Conservation (phyloP, 2,329 filamentous ascomycete genomes). For the Ilyonectria destructans region DNA sequence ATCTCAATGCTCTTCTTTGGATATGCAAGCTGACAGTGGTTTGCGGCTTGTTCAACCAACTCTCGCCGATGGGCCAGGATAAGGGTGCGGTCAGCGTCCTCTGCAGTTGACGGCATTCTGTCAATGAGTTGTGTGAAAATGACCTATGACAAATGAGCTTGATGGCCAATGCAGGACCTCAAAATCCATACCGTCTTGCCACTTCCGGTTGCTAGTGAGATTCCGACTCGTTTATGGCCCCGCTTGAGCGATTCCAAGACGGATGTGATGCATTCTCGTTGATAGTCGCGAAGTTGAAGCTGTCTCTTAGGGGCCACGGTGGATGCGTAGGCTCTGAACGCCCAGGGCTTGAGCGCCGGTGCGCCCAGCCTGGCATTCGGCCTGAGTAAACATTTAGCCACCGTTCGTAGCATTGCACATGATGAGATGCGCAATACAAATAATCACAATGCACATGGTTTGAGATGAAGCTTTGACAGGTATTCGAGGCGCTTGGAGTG, state of each 20-base stretch:
- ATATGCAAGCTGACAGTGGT: slow-evolving; percentile 87
- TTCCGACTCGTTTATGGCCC: slow-evolving; percentile 85
- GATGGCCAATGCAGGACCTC: neutral
- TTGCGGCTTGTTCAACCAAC: slow-evolving; percentile 93
- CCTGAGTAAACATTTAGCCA: slow-evolving; percentile 49
- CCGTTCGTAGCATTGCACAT: slow-evolving; percentile 58
- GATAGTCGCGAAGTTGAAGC: slow-evolving; percentile 84
- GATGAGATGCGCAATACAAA: slow-evolving; percentile 40
- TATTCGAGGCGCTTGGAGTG: neutral
- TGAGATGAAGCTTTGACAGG: slow-evolving; percentile 13
- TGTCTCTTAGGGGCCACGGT: slow-evolving; percentile 40
- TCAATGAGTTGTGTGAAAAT: slow-evolving; percentile 97
- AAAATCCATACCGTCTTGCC: slow-evolving; percentile 83
- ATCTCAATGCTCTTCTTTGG: slow-evolving; percentile 87
- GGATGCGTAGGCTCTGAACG: slow-evolving; percentile 46
- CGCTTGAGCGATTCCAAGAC: slow-evolving; percentile 79
- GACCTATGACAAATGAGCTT: slow-evolving; percentile 68
- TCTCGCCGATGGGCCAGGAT: slow-evolving; percentile 95
- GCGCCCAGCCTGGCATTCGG: slow-evolving; percentile 32
- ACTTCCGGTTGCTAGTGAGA: slow-evolving; percentile 90
- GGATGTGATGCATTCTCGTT: slow-evolving; percentile 91
- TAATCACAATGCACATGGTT: slow-evolving; percentile 25
- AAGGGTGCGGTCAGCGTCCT: slow-evolving; percentile 79
- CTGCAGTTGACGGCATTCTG: slow-evolving; percentile 72
- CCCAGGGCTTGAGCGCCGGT: slow-evolving; percentile 24